Evolutionary conservation across 805 yeast genomes (phyloP).

Genomic region (Pichia manshurica): DNA sequence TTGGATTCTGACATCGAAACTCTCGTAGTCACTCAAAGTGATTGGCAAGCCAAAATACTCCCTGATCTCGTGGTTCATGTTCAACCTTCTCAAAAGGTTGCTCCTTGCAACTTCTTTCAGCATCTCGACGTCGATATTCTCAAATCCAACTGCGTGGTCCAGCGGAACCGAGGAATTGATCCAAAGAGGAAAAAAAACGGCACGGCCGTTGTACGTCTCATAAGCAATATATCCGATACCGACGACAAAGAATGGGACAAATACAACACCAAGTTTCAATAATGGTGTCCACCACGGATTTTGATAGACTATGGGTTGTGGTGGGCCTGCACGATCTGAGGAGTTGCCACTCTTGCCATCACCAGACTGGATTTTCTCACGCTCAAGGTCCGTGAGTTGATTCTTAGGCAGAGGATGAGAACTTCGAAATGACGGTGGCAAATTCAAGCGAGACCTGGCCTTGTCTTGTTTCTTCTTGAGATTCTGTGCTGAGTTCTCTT

Average conservation of each 20-base stretch:
- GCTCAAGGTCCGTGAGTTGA: conserved; percentile 11
- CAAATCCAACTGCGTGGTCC: conserved; percentile 23
- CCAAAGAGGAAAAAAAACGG: conserved; percentile 31
- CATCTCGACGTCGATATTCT: conserved; percentile 26
- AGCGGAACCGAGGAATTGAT: conserved; percentile 25
- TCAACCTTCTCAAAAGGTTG: conserved; percentile 25
- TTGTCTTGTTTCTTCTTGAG: neutral
- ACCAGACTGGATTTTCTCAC: conserved; percentile 3
- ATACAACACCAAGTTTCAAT: conserved; percentile 12
- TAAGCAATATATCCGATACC: conserved; percentile 26
- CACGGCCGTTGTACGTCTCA: conserved; percentile 25
- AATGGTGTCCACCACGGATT: conserved; percentile 19
- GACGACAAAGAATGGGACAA: conserved; percentile 16
- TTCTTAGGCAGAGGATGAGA: conserved; percentile 19
- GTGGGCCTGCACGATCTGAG: neutral
- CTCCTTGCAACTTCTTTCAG: conserved; percentile 23
- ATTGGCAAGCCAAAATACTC: conserved; percentile 30
- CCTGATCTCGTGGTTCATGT: conserved; percentile 28
- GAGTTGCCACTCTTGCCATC: neutral
- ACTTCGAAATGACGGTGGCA: conserved; percentile 19
- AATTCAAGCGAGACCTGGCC: conserved; percentile 5
- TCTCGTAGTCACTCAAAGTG: conserved; percentile 24
- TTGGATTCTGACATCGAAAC: conserved; percentile 28
- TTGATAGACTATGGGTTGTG: conserved; percentile 9
- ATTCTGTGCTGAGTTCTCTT: neutral